Conservation (phyloP, 1,284 basidiomycete genomes). For the Microbotryomycetes sp. region DNA sequence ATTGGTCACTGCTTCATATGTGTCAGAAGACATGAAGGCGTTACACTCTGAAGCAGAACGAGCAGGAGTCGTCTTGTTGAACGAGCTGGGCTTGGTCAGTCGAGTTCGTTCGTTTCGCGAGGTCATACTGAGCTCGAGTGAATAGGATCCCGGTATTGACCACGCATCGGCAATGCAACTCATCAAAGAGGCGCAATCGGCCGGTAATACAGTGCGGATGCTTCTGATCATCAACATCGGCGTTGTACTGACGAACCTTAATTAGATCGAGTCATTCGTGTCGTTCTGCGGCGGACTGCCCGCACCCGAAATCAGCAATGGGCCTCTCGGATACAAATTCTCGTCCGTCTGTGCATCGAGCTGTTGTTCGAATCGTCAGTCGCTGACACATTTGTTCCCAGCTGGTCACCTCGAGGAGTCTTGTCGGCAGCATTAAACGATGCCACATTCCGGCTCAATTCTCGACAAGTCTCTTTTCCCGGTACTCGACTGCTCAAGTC, state of each 20-base stretch:
- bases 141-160: slow-evolving; percentile 87
- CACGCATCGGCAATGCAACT: slow-evolving; percentile 82
- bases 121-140: not conserved
- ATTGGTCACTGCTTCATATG: slow-evolving; percentile 87
- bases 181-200: slow-evolving; percentile 52
- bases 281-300: slow-evolving; percentile 94
- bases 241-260: not conserved
- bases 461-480: slow-evolving; percentile 48
- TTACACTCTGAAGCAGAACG: slow-evolving; percentile 58
- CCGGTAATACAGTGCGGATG: slow-evolving; percentile 42
- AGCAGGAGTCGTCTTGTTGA: slow-evolving; percentile 68
- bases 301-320: slow-evolving; percentile 57
- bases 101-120: too few relatives aligned
- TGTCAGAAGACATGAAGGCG: slow-evolving; percentile 67
- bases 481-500: slow-evolving; percentile 53
- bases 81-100: slow-evolving; percentile 66
- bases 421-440: slow-evolving; percentile 71
- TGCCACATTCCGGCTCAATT: slow-evolving; percentile 61
- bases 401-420: slow-evolving; percentile 82
- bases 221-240: not conserved
- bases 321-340: slow-evolving; percentile 73
- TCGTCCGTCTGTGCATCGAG: slow-evolving; percentile 43
- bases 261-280: slow-evolving; percentile 62
- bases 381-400: not conserved
- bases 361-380: not conserved